These are phyloP conservation scores for Herpotrichia juniperi DNA, from an alignment of 2,329 filamentous ascomycete species.

Conservation along the genomic window DNA sequence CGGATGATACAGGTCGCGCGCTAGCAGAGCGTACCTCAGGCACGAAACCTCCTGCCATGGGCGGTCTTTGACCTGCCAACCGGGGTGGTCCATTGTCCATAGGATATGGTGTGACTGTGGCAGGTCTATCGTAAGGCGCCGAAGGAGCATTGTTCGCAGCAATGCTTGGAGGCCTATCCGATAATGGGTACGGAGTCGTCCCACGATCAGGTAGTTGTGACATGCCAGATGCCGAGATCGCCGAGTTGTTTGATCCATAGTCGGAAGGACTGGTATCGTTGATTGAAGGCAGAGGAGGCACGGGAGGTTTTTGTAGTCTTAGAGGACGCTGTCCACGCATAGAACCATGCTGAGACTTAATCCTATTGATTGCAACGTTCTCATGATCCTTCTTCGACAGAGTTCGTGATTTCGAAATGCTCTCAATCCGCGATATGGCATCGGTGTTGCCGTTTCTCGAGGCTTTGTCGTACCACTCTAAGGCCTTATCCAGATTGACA, in stretches of 20 bases:
- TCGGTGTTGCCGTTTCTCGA: constrained; percentile 92
- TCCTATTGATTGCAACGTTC: constrained; percentile 83
- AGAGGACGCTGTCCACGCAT: constrained; percentile 56
- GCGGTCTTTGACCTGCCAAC: constrained; percentile 35
- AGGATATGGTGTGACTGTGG: constrained; percentile 72
- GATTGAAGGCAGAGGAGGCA: constrained; percentile 47
- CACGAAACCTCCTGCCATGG: constrained; percentile 48
- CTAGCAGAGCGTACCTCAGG: constrained; percentile 58
- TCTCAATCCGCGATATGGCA: constrained; percentile 80
- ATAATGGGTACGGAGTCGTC: constrained; percentile 52
- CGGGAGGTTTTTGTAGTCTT: constrained; percentile 47
- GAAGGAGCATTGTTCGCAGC: constrained; percentile 26
- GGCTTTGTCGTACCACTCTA: constrained; percentile 88
- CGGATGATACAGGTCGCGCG: constrained; percentile 53
- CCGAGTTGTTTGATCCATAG: constrained; percentile 33
- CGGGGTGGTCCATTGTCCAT: constrained; percentile 67
- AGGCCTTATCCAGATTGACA: constrained; percentile 81
- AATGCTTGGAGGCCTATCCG: constrained; percentile 60
- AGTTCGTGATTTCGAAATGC: constrained; percentile 80
- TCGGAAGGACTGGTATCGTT: constrained; percentile 45
- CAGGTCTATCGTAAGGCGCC: constrained; percentile 48
- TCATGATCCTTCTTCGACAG: constrained; percentile 92
- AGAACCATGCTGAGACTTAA: constrained; percentile 66
- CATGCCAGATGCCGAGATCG: constrained; percentile 19
- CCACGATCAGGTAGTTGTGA: constrained; percentile 38